phyloP scores from a whole-genome alignment of 2,329 filamentous ascomycete genomes.

The Paracamarosporium sp. region DNA sequence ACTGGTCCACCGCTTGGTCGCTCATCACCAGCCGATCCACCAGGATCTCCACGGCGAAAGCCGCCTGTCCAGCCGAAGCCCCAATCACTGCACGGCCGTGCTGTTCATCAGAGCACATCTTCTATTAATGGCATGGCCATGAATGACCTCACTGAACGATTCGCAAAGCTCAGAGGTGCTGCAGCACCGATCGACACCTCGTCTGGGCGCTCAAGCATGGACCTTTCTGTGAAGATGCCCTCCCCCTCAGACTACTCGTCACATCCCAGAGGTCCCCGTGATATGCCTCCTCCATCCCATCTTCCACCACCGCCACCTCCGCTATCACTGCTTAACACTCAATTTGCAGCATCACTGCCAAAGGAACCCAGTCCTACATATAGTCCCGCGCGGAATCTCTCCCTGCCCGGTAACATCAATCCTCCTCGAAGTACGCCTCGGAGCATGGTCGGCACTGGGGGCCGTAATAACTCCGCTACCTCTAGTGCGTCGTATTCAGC shows the following conservation, averaged over 20 bases:
- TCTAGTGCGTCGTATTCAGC: slow-evolving; percentile 47
- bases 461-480: slow-evolving; percentile 60
- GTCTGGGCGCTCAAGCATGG: slow-evolving; percentile 28
- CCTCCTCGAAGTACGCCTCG: slow-evolving; percentile 70
- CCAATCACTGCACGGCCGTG: slow-evolving; percentile 68
- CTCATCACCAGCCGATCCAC: slow-evolving; percentile 23
- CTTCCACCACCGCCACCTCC: slow-evolving; percentile 46
- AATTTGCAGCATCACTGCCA: slow-evolving; percentile 65
- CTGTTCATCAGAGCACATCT: slow-evolving; percentile 50
- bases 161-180: slow-evolving; percentile 42
- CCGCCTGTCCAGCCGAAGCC: slow-evolving; percentile 70
- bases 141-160: slow-evolving; percentile 45
- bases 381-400: slow-evolving; percentile 75
- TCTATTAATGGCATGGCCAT: slow-evolving; percentile 24
- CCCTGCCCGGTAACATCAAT: slow-evolving; percentile 69
- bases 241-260: slow-evolving; percentile 47
- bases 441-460: slow-evolving; percentile 63
- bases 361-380: slow-evolving; percentile 79
- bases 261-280: slow-evolving; percentile 57
- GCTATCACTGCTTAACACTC: slow-evolving; percentile 58
- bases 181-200: slow-evolving; percentile 28
- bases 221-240: slow-evolving; percentile 49
- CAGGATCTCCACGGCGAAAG: slow-evolving; percentile 33
- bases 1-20: slow-evolving; percentile 24
- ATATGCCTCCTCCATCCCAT: slow-evolving; percentile 54